Evolutionary conservation across 257 asterid genomes (phyloP).

Genomic region (Perilla frutescens): DNA sequence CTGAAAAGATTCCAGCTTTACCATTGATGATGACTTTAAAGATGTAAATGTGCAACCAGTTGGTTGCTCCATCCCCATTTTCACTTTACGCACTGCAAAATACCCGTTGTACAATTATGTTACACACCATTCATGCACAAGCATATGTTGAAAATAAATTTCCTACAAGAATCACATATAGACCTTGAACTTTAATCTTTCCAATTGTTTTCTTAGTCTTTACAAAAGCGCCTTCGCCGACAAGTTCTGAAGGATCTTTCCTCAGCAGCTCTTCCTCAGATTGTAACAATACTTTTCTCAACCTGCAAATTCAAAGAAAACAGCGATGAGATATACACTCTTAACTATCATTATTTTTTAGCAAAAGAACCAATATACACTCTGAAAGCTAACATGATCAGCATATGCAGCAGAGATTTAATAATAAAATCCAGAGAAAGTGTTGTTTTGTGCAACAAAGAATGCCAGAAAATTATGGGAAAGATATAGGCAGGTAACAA

Average conservation of each 20-base stretch:
- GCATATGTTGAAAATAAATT: slow-evolving; percentile 23
- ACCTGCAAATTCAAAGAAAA: slow-evolving; percentile 45
- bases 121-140: slow-evolving; percentile 11
- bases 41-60: slow-evolving; percentile 80
- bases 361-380: slow-evolving; percentile 14
- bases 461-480: neutral
- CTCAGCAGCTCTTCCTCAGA: slow-evolving; percentile 85
- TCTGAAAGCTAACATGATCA: neutral
- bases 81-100: slow-evolving; percentile 87
- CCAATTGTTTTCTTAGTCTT: slow-evolving; percentile 84
- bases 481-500: slow-evolving; percentile 4
- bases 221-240: slow-evolving; percentile 74
- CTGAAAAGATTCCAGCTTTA: slow-evolving; percentile 72
- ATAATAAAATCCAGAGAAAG: neutral
- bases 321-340: neutral
- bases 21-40: slow-evolving; percentile 62
- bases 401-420: neutral
- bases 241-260: slow-evolving; percentile 71
- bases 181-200: slow-evolving; percentile 92
- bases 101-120: slow-evolving; percentile 1
- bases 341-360: slow-evolving; percentile 1
- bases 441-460: neutral
- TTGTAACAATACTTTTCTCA: slow-evolving; percentile 75
- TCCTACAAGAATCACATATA: slow-evolving; percentile 23
- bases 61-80: slow-evolving; percentile 88